phyloP scores from a whole-genome alignment of 2,329 filamentous ascomycete species.

The Furcasterigmium furcatum region DNA sequence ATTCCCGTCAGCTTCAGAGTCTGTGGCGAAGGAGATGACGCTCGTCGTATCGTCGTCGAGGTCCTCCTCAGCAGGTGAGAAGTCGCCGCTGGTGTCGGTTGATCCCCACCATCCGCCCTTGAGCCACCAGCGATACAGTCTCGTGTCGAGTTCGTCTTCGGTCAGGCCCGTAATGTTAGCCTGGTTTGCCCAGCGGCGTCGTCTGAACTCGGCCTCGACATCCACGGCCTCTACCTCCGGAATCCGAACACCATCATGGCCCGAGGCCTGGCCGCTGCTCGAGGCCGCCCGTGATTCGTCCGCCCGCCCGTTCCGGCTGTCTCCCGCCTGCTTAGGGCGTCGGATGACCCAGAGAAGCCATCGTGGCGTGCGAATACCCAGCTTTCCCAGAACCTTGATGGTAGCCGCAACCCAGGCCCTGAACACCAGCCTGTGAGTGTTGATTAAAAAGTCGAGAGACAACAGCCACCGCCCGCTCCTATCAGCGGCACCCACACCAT shows the following conservation, averaged over 20 bases:
- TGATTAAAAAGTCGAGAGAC: conserved; percentile 71
- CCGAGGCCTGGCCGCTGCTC: conserved; percentile 31
- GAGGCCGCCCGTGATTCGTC: background rate
- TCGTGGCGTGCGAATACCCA: conserved; percentile 61
- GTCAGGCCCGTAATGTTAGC: conserved; percentile 23
- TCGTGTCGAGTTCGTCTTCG: conserved; percentile 68
- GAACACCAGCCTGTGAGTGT: conserved; percentile 65
- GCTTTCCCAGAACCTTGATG: conserved; percentile 48
- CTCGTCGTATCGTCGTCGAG: conserved; percentile 73
- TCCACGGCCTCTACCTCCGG: conserved; percentile 67
- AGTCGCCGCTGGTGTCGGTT: conserved; percentile 77
- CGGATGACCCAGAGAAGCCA: conserved; percentile 58
- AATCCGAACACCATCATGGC: conserved; percentile 22
- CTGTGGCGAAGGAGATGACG: conserved; percentile 60
- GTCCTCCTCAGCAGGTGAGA: conserved; percentile 51
- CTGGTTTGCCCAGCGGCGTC: conserved; percentile 27
- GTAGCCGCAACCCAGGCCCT: conserved; percentile 54
- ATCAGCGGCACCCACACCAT: conserved; percentile 77
- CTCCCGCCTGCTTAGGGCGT: conserved; percentile 23
- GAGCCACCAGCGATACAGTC: conserved; percentile 83
- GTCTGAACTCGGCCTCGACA: conserved; percentile 75
- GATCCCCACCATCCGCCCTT: conserved; percentile 82
- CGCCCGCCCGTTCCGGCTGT: conserved; percentile 7
- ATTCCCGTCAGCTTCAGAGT: conserved; percentile 39
- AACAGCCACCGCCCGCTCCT: conserved; percentile 76